phyloP scores from a whole-genome alignment of 148 eudicot genomes.

The Drosera capensis region DNA sequence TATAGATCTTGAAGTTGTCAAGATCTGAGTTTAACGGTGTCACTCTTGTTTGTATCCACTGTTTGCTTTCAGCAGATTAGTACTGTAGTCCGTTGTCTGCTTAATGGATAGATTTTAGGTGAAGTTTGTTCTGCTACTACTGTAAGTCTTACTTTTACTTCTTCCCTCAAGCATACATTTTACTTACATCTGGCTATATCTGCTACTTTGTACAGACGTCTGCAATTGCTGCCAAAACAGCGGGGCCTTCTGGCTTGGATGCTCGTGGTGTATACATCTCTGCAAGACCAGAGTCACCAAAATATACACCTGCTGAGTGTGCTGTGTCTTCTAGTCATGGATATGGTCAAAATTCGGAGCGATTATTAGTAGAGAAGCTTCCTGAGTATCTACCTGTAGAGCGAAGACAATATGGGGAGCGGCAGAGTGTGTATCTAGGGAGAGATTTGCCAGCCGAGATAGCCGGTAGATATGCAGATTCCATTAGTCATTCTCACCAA shows the following conservation, averaged over 20 bases:
- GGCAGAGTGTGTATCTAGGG: constrained; percentile 31
- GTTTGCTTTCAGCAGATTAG: no score
- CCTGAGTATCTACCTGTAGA: constrained; percentile 2
- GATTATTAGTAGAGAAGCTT: constrained; percentile 17
- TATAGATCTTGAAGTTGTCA: no score
- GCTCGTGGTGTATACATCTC: constrained; percentile 29
- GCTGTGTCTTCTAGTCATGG: constrained; percentile 39
- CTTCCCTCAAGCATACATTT: no score
- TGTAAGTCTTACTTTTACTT: no score
- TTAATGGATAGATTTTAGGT: no score
- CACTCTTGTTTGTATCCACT: no score
- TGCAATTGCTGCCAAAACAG: constrained; percentile 37
- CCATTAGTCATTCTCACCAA: constrained; percentile 41
- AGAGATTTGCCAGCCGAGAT: constrained; percentile 48
- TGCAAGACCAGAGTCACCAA: constrained; percentile 52
- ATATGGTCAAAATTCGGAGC: constrained; percentile 56
- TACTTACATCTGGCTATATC: no score
- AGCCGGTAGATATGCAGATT: constrained; percentile 43
- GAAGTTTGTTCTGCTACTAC: no score
- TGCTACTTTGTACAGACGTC: constrained; percentile 22
- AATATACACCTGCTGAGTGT: constrained; percentile 40
- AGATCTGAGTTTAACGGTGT: no score
- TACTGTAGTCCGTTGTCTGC: no score
- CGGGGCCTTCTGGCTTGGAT: constrained; percentile 40
- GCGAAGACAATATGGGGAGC: constrained; percentile 18